Conservation (phyloP, 2,329 filamentous ascomycete species). For the Arthrobotrys iridis region DNA sequence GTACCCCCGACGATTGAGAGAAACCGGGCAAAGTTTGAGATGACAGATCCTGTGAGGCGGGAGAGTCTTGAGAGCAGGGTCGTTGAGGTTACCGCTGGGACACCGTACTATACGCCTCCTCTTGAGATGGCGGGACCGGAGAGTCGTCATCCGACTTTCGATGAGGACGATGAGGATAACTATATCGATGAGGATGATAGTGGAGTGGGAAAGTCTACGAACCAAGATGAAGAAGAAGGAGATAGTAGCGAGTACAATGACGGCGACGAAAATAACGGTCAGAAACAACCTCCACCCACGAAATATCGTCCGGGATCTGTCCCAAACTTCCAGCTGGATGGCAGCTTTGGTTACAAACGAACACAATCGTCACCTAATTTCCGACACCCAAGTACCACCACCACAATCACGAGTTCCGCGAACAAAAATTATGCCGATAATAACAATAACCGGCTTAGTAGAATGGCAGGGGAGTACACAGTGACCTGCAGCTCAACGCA, state of each 20-base stretch:
- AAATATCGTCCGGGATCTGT: neutral
- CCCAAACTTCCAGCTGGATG: conserved; percentile 37
- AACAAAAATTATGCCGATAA: neutral
- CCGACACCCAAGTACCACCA: neutral
- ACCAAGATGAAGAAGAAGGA: neutral
- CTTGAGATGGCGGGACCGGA: neutral
- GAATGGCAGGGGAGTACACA: conserved; percentile 38
- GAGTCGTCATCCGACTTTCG: neutral
- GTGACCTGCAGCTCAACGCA: conserved; percentile 40
- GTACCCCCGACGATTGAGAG: conserved; percentile 25
- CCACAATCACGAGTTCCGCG: neutral
- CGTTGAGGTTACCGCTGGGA: conserved; percentile 42
- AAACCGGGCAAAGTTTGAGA: conserved; percentile 42
- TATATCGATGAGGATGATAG: neutral
- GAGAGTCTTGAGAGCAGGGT: conserved; percentile 31
- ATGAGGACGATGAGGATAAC: neutral
- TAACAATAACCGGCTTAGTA: conserved; percentile 14
- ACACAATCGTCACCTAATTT: conserved; percentile 17
- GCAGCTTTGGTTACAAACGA: conserved; percentile 20
- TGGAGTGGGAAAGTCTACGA: neutral
- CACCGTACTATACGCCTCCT: conserved; percentile 43
- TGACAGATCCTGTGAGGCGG: neutral
- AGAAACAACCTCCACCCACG: neutral
- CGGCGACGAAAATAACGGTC: neutral
- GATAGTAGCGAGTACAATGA: neutral